A percentile compares a stretch with the other conserved stretches of the same genome.
Conservation (phyloP, 805 yeast genomes). For the Gaillardinia entomophila region DNA sequence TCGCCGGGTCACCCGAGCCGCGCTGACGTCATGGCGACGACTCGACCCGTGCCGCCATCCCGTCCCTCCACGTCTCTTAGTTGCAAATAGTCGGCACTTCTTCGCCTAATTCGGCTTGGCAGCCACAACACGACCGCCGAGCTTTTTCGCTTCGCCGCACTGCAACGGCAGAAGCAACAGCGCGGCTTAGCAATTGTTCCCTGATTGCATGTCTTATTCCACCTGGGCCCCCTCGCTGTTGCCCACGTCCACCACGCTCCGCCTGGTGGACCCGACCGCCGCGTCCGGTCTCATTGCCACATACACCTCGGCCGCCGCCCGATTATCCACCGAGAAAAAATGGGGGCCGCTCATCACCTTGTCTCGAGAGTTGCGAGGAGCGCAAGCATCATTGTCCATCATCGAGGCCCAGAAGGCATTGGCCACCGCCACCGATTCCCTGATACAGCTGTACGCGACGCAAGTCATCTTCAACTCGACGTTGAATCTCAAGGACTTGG, state of each 20-base stretch:
- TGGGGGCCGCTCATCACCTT: slow-evolving; percentile 12
- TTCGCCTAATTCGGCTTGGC: no score
- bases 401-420: slow-evolving; percentile 27
- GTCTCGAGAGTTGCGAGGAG: slow-evolving; percentile 25
- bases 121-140: no score
- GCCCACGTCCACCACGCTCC: neutral
- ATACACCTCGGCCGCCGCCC: slow-evolving; percentile 10
- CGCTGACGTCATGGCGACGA: no score
- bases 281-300: slow-evolving; percentile 3
- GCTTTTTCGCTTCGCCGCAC: no score
- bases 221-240: no score
- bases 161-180: no score
- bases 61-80: no score
- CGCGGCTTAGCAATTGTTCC: no score
- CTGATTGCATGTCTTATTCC: no score
- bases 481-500: slow-evolving; percentile 24
- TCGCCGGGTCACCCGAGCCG: no score
- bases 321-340: slow-evolving; percentile 16
- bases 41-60: no score
- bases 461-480: slow-evolving; percentile 27
- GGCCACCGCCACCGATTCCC: slow-evolving; percentile 32
- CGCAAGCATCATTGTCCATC: slow-evolving; percentile 31
- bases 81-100: no score
- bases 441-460: slow-evolving; percentile 22
- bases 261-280: neutral